Base-by-base conservation (phyloP, 805 yeast species). In the Wickerhamiella shivajii region DNA sequence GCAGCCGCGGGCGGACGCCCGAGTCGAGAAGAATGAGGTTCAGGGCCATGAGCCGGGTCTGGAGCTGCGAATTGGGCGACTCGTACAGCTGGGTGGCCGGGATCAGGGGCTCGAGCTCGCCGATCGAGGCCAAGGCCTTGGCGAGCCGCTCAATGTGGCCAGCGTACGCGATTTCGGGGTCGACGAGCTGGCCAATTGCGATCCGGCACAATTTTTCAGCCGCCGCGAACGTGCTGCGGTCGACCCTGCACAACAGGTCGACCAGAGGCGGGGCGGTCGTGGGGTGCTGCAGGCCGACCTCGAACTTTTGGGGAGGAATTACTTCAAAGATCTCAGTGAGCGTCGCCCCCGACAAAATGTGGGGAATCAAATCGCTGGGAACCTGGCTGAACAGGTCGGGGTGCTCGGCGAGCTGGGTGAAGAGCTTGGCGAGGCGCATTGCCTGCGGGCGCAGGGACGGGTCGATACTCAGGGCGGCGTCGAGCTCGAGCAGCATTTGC, bases 1-100 rank as follows among this genome's bases (percentile, higher is more conserved):
- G 13, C 16, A 31, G 25, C 6, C 29, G 29, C 16, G 34, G 34
- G 5, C 16, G 10, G 6, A 20, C 12, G 13, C 16, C 20, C 11
- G n/a, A 10, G 8, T 14, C 11, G 9, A 31, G 10, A 7, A 44
- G 37, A 11, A 45, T 27, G 13, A 29, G 3, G 29, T 44, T 44
- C 6, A 44, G 18, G 7, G 40, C 45, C 44, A 45, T 40, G 16
- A 45, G 43, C 11, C 51, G 35, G 14, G 43, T 17, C 19, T 33
- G 29, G 7, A 42, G 35, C 24, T 23, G 39, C 6, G 45, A 24
- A 13, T 31, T 38, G 3, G 36, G 8, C 13, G 45, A 42, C 9
- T 12, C 22, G 34, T 30, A 38, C 25, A 46, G 39, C 24, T 11
- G 24, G 9, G 24, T 38, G 25, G 39, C 41, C 12, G 49, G 50